These are phyloP conservation scores for Entomortierella beljakovae DNA, from an alignment of 192 early-diverging fungal genomes.

Conservation along the genomic window DNA sequence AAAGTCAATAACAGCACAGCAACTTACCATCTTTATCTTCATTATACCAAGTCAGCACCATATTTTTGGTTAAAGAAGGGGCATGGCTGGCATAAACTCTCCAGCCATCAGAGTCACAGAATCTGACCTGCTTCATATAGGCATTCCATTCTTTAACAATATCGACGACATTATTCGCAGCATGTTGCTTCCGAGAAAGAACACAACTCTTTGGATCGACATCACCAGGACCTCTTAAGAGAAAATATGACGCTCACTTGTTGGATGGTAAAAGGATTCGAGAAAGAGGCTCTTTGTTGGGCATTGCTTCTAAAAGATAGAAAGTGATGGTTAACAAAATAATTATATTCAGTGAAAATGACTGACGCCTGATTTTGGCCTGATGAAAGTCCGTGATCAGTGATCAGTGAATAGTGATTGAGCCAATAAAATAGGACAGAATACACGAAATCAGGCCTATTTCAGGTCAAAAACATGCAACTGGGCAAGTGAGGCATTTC, in stretches of 20 bases:
- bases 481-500: too few relatives aligned
- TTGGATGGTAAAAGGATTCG: neutral
- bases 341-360: too few relatives aligned
- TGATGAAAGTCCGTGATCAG: too few relatives aligned
- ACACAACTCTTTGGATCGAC: constrained; percentile 1
- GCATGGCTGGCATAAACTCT: neutral
- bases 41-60: neutral
- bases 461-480: too few relatives aligned
- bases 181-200: neutral
- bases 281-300: neutral
- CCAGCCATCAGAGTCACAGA: neutral
- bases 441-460: too few relatives aligned
- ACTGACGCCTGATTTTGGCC: too few relatives aligned
- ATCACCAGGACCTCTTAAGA: neutral
- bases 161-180: neutral
- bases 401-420: too few relatives aligned
- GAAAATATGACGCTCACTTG: neutral
- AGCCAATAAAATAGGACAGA: too few relatives aligned
- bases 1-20: neutral
- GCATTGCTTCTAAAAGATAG: neutral
- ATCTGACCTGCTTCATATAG: neutral
- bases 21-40: neutral
- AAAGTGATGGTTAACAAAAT: constrained; percentile 4
- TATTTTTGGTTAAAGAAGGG: neutral
- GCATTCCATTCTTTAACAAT: constrained; percentile 1